Evolutionary conservation across 78 protist genomes (phyloP).

Genomic region (Emiliania huxleyi): DNA sequence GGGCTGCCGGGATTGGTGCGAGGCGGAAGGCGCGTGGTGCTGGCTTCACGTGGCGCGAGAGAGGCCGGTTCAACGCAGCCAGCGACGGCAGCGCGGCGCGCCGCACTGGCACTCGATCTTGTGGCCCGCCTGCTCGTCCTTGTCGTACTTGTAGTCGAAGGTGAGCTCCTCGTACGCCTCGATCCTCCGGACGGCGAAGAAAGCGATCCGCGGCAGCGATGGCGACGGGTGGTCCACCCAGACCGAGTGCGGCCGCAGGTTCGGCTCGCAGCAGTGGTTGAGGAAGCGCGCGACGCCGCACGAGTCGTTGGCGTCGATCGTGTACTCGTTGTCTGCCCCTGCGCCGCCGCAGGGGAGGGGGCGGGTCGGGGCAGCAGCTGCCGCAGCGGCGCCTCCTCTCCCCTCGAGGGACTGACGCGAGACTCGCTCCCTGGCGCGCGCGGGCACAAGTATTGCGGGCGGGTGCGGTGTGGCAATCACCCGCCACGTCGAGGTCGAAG

Average conservation of each 20-base stretch:
- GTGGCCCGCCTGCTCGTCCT: neutral
- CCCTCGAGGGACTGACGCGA: too few species aligned
- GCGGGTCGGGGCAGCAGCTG: too few species aligned
- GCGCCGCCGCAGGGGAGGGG: too few species aligned
- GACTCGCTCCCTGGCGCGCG: too few species aligned
- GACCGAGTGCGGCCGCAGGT: slow-evolving; percentile 30
- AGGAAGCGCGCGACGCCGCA: slow-evolving; percentile 68
- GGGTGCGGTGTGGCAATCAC: too few species aligned
- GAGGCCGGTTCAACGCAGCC: slow-evolving; percentile 48
- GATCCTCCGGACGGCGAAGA: slow-evolving; percentile 43
- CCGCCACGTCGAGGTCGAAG: slow-evolving; percentile 45
- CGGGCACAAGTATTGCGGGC: too few species aligned
- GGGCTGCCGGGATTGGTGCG: too few species aligned
- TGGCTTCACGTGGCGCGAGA: too few species aligned
- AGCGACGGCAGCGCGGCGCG: slow-evolving; percentile 42
- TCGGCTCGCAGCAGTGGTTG: slow-evolving; percentile 74
- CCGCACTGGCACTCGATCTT: slow-evolving; percentile 57
- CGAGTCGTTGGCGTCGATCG: slow-evolving; percentile 56
- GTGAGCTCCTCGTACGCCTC: slow-evolving; percentile 53
- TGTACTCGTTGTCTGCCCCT: neutral
- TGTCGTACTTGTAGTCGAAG: slow-evolving; percentile 58
- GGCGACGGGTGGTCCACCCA: slow-evolving; percentile 27
- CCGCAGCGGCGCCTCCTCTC: too few species aligned
- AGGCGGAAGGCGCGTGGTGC: neutral
- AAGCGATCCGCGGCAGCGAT: slow-evolving; percentile 50